Conservation (phyloP, 2,329 filamentous ascomycete species). For the Exophiala xenobiotica region DNA sequence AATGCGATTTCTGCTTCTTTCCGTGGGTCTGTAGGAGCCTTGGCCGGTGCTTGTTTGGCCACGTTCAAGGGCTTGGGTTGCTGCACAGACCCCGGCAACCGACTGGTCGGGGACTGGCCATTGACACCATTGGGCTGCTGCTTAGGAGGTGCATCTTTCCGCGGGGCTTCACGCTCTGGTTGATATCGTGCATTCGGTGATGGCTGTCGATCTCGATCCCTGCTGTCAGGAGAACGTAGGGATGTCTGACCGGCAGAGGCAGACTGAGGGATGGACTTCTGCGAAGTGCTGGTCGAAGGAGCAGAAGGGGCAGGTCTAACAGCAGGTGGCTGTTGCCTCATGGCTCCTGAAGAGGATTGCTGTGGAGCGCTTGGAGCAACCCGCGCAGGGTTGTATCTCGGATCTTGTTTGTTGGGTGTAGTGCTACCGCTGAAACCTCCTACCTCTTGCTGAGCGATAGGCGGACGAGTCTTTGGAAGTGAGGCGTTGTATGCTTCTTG, state of each 20-base stretch:
- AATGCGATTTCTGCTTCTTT: slow-evolving; percentile 89
- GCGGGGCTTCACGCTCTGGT: slow-evolving; percentile 34
- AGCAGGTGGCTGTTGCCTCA: slow-evolving; percentile 44
- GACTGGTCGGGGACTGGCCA: slow-evolving; percentile 44
- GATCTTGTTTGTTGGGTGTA: slow-evolving; percentile 36
- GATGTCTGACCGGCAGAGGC: slow-evolving; percentile 33
- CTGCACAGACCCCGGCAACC: slow-evolving; percentile 49
- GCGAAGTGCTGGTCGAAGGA: slow-evolving; percentile 38
- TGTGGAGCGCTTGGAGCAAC: slow-evolving; percentile 76
- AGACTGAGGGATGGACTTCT: slow-evolving; percentile 29
- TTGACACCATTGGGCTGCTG: slow-evolving; percentile 46
- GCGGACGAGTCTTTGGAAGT: slow-evolving; percentile 75
- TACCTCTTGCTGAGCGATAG: slow-evolving; percentile 85
- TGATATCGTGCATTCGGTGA: slow-evolving; percentile 39
- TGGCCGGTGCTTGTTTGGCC: slow-evolving; percentile 58
- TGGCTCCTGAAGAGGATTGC: slow-evolving; percentile 51
- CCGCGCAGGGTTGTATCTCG: slow-evolving; percentile 81
- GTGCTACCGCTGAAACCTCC: slow-evolving; percentile 61
- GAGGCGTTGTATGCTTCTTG: slow-evolving; percentile 87
- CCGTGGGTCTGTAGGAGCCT: slow-evolving; percentile 63
- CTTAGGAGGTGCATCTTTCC: slow-evolving; percentile 37
- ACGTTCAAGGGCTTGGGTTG: slow-evolving; percentile 77
- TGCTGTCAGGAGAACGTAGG: slow-evolving; percentile 38
- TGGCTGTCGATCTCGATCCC: slow-evolving; percentile 37
- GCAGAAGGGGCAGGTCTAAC: slow-evolving; percentile 81